Base-by-base conservation (phyloP, 257 asterid species). In the Forsythia suspensa region DNA sequence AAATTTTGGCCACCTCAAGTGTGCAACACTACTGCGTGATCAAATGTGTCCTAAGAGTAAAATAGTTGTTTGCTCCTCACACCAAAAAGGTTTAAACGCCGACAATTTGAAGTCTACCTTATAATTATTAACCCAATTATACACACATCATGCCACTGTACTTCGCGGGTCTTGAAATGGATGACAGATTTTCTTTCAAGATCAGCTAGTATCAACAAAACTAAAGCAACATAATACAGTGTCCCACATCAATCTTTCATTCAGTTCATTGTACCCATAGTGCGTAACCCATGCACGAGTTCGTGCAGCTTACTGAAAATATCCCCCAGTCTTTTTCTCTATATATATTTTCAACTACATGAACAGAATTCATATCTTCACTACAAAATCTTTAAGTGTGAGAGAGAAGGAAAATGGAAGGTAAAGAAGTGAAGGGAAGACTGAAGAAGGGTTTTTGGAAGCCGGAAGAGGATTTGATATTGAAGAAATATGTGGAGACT, bases 391-490 rank as follows among this genome's bases (percentile, higher is more conserved):
- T 3, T 15, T 5, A 43, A 38, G 13, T 2, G 15, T 20, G 11
- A 8, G 55, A 44, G 71, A 46, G 20, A 59, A 38, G 59, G 21
- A 65, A 72, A 71, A 84, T 80, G 86, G 89, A 84, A 76, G 76
- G 82, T 67, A 84, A 79, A 75, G 85, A 79, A 76, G 80, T 34
- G 71, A 85, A 74, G 82, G 61, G 81, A 75, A 84, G 77, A 51
- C 15, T 83, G 83, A 90, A 79, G 88, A 90, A 87, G 82, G 91
- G 94, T 20, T 90, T 88, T 7, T 90, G 94, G 94, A 90, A 82
- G 79, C 88, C 94, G 51, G 94, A 88, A 81, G 94, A 90, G 88
- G 94, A 90, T 78, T 57, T 81, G 44, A 77, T 84, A 71, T 84
- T 90, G 40, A 90, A 79, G 84, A 88, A 84, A 46, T 90, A 87